These are phyloP conservation scores for Hemisphaericaspora xylofermentans DNA, from an alignment of 1,139 yeast species.

Conservation along the genomic window DNA sequence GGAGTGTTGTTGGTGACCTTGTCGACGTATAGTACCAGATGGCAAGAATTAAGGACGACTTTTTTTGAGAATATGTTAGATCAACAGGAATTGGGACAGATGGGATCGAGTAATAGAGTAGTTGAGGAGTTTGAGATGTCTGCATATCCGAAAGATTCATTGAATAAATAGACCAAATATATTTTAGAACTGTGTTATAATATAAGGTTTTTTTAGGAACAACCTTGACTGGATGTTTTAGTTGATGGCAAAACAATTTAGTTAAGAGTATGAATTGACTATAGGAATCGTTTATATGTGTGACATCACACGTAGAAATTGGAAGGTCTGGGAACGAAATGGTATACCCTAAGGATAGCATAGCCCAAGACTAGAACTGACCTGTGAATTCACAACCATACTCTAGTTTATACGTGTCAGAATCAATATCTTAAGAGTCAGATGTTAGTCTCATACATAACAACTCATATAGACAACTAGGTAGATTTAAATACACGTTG, in stretches of 20 bases:
- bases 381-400: no score
- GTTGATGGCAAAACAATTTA: background rate
- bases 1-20: slow-evolving; percentile 68
- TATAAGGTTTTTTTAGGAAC: slow-evolving; percentile 12
- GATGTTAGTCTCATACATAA: no score
- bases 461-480: no score
- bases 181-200: slow-evolving; percentile 24
- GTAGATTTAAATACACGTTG: no score
- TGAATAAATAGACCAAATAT: background rate
- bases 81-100: slow-evolving; percentile 41
- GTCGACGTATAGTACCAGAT: slow-evolving; percentile 83
- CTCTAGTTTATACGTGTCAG: no score
- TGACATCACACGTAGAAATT: no score
- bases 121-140: slow-evolving; percentile 20
- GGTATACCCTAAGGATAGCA: no score
- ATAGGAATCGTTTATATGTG: no score
- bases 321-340: no score
- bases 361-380: no score
- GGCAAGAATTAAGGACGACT: slow-evolving; percentile 85
- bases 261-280: no score
- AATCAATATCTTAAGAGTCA: no score
- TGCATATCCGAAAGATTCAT: slow-evolving; percentile 13
- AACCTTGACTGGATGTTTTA: background rate
- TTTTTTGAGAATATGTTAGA: slow-evolving; percentile 82
- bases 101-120: slow-evolving; percentile 13